These are phyloP conservation scores for Roridomyces roridus DNA, from an alignment of 768 basidiomycete species.

Conservation along the genomic window DNA sequence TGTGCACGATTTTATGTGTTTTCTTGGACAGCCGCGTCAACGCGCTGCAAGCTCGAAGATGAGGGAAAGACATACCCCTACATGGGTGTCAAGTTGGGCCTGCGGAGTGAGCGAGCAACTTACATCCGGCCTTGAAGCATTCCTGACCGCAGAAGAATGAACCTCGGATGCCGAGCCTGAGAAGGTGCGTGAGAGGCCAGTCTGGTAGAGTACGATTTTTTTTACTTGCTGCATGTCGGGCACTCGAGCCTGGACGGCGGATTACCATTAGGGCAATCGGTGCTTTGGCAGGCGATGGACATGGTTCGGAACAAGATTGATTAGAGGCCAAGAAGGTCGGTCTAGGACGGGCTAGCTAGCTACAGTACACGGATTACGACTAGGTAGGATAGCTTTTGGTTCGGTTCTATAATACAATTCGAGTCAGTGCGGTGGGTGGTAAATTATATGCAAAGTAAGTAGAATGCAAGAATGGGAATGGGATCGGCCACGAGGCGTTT, in stretches of 20 bases:
- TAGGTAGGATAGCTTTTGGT: not conserved
- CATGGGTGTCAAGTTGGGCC: conserved; percentile 17
- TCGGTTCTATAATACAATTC: not conserved
- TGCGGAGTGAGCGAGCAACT: conserved; percentile 40
- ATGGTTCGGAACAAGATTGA: not conserved
- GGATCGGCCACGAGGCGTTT: conserved; percentile 33
- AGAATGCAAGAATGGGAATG: conserved; percentile 24
- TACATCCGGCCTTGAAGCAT: conserved; percentile 95
- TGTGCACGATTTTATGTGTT: conserved; percentile 81
- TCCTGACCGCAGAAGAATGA: conserved; percentile 95
- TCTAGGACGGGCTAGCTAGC: too few species aligned
- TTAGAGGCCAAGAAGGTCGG: too few species aligned
- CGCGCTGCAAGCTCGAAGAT: not conserved
- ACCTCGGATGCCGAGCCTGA: conserved; percentile 78
- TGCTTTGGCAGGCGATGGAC: conserved; percentile 64
- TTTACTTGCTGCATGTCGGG: conserved; percentile 90
- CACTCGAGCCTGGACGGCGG: conserved; percentile 90
- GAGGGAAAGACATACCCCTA: conserved; percentile 41
- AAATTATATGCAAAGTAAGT: conserved; percentile 30
- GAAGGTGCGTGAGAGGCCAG: conserved; percentile 13
- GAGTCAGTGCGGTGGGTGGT: conserved; percentile 21
- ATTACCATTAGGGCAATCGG: conserved; percentile 77
- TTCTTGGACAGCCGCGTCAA: conserved; percentile 55
- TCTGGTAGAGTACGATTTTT: conserved; percentile 28
- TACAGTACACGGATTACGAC: too few species aligned